Evolutionary conservation across 306 rosid species (phyloP).

Genomic region (Dryas octopetala): DNA sequence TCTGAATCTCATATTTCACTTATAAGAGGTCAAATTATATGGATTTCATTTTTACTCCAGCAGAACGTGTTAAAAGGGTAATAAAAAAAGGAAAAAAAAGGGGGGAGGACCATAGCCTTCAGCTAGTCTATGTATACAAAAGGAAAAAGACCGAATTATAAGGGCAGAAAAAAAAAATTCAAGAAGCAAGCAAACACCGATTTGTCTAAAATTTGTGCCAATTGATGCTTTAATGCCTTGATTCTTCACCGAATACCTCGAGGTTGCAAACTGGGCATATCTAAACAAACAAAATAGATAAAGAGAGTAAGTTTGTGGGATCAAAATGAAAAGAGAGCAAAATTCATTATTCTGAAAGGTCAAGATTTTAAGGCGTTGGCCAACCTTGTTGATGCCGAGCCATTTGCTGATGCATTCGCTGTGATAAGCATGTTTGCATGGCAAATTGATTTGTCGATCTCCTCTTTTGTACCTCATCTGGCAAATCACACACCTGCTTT

Average conservation of each 20-base stretch:
- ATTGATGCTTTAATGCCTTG: conserved; percentile 34
- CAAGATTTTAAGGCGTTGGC: conserved; percentile 6
- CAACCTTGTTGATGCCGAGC: conserved; percentile 90
- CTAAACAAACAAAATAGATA: conserved; percentile 35
- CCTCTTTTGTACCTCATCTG: conserved; percentile 91
- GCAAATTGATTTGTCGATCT: conserved; percentile 74
- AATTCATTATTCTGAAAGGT: conserved; percentile 1
- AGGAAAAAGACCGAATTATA: background rate
- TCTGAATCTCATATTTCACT: conserved; percentile 11
- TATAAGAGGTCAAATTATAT: background rate
- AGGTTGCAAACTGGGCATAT: conserved; percentile 91
- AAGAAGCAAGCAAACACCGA: conserved; percentile 19
- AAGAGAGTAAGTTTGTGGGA: background rate
- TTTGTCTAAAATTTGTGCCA: conserved; percentile 12
- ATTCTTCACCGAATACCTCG: conserved; percentile 74
- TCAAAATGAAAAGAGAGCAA: background rate
- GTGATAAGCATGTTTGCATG: conserved; percentile 87
- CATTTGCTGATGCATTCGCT: conserved; percentile 83
- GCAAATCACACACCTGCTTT: conserved; percentile 80
- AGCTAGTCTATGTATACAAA: conserved; percentile 14
- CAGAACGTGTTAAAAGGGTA: background rate
- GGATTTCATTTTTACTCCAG: background rate
- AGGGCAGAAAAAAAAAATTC: conserved; percentile 4
- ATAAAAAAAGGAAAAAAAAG: too few species aligned
- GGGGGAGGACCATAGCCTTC: background rate